Evolutionary conservation across 148 eudicot species (phyloP).

Genomic region (Fagopyrum tataricum): DNA sequence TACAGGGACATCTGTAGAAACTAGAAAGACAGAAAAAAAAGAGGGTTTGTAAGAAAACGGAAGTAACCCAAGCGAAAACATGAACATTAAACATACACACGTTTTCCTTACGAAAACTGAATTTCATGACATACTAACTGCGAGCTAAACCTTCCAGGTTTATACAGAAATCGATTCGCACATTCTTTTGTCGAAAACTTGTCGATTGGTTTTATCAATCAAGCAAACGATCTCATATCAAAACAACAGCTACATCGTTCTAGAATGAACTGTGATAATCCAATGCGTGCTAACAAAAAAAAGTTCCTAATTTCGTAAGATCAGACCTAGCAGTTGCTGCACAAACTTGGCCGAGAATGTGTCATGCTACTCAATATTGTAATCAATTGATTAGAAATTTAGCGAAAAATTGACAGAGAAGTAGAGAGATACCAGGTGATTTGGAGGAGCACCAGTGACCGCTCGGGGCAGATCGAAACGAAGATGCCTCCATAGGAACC

Average conservation of each 20-base stretch:
- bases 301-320: neutral
- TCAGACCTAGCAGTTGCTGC: neutral
- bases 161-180: neutral
- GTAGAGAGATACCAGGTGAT: conserved; percentile 19
- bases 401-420: neutral
- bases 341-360: neutral
- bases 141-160: neutral
- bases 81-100: neutral
- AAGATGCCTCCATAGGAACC: conserved; percentile 43
- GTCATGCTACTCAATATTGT: neutral
- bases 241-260: neutral
- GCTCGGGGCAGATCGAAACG: conserved; percentile 26
- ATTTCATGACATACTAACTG: neutral
- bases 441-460: conserved; percentile 23
- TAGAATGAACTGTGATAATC: neutral
- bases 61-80: neutral
- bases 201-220: neutral
- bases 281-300: neutral
- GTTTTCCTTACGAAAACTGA: no score
- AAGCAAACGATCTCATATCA: neutral
- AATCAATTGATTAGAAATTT: neutral
- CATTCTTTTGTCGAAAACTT: neutral
- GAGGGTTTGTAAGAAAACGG: neutral
- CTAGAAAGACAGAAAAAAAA: neutral
- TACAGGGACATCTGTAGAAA: conserved; percentile 20